Evolutionary conservation across 2,329 filamentous ascomycete species (phyloP).

Genomic region (Phaeosphaeriaceae sp.): DNA sequence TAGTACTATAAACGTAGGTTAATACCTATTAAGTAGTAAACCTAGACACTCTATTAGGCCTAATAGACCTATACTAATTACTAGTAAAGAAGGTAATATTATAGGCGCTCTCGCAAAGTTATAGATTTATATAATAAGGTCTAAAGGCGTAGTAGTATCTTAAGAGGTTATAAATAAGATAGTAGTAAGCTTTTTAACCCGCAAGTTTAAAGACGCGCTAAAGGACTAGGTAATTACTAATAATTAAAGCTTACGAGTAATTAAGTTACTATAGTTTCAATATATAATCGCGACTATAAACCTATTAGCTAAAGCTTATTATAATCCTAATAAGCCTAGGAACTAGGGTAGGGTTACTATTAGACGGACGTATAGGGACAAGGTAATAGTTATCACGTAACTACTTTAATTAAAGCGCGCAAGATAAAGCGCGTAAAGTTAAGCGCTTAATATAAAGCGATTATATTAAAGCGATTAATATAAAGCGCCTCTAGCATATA

Average conservation of each 20-base stretch:
- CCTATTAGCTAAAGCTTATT: slow-evolving; percentile 5
- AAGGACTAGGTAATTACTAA: slow-evolving; percentile 2
- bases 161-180: slow-evolving; percentile 7
- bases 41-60: slow-evolving; percentile 1
- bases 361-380: too few relatives aligned
- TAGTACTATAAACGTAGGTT: neutral
- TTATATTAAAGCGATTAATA: too few relatives aligned
- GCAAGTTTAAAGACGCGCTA: neutral
- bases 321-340: too few relatives aligned
- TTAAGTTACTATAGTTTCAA: neutral
- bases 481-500: too few relatives aligned
- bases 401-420: too few relatives aligned
- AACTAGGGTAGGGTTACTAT: too few relatives aligned
- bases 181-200: slow-evolving; percentile 5
- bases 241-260: neutral
- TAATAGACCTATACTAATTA: slow-evolving; percentile 8
- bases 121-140: slow-evolving; percentile 9
- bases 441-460: too few relatives aligned
- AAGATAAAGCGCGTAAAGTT: too few relatives aligned
- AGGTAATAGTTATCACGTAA: too few relatives aligned
- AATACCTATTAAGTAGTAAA: neutral
- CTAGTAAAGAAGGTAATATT: slow-evolving; percentile 8
- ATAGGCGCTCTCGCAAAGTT: slow-evolving; percentile 9
- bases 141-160: slow-evolving; percentile 7
- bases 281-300: slow-evolving; percentile 5